Evolutionary conservation across 257 asterid genomes (phyloP), one percentile per base, ranked within the genome.

Genomic region (Forsythia suspensa): DNA sequence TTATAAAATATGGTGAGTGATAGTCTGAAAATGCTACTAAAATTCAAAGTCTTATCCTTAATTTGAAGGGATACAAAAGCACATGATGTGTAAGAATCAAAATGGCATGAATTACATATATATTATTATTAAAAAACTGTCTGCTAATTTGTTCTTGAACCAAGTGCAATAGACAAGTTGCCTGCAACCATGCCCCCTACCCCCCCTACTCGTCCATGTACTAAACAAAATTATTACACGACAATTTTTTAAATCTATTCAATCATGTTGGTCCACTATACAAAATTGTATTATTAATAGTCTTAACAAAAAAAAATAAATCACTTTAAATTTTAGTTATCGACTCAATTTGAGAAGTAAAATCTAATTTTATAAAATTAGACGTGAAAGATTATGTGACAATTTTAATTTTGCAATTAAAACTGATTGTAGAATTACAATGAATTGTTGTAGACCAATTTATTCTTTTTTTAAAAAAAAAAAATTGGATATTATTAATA

Each of bases 11-110:
- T 24, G 24, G 24, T 24, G 24, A 24, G 24, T 24, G 24, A 24
- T 24, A 0, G 24, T 24, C 24, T 24, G 24, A 24, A 24, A 24
- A 24, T 63, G 36, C 68, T 0, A 1, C 34, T 20, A 18, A 59
- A 59, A 59, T 59, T 59, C 34, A 12, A 59, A n/a, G 69, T 24
- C 16, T 20, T 21, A 6, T 78, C 48, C 61, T 40, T 66, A 74
- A 61, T 72, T 77, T 77, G 61, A 84, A 70, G 38, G 6, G 70
- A 80, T 80, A 84, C 87, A 77, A 76, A 15, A 6, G 84, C 82
- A 42, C 87, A 80, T 80, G 86, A 80, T 80, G 86, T 72, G 63
- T 80, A 29, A 80, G 84, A 76, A 80, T 83, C 84, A 83, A 79
- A 76, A 42, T 37, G 72, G 52, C 63, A 67, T 10, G 70, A 63